phyloP scores from a whole-genome alignment of 805 yeast species.

The Pichia thaimueangensis region DNA sequence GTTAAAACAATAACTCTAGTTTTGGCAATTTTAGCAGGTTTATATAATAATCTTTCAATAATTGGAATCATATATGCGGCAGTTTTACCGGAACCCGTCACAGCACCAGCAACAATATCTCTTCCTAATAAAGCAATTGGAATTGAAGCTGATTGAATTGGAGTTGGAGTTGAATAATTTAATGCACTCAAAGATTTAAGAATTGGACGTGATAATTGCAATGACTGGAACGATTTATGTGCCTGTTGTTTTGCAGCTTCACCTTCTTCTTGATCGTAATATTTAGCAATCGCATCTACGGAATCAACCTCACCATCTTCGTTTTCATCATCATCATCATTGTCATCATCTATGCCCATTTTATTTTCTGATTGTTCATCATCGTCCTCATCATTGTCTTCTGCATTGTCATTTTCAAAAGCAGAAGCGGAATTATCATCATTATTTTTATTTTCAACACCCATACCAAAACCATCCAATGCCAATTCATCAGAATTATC shows the following conservation, averaged over 20 bases:
- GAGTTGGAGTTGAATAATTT: slow-evolving; percentile 85
- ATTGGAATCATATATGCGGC: slow-evolving; percentile 98
- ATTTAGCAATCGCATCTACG: slow-evolving; percentile 76
- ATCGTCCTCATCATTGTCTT: slow-evolving; percentile 33
- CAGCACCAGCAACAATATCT: slow-evolving; percentile 98
- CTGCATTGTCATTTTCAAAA: slow-evolving; percentile 21
- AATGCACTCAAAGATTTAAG: slow-evolving; percentile 73
- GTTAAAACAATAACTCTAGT: slow-evolving; percentile 88
- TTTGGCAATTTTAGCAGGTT: slow-evolving; percentile 78
- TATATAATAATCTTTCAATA: slow-evolving; percentile 82
- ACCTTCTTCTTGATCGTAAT: slow-evolving; percentile 58
- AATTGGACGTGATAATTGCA: slow-evolving; percentile 85
- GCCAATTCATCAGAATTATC: slow-evolving; percentile 34
- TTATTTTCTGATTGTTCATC: slow-evolving; percentile 21
- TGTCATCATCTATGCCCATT: slow-evolving; percentile 31
- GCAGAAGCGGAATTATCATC: slow-evolving; percentile 19
- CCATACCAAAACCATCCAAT: slow-evolving; percentile 38
- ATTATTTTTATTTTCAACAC: slow-evolving; percentile 24
- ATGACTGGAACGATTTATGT: slow-evolving; percentile 64
- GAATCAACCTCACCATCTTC: slow-evolving; percentile 58
- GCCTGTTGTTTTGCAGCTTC: slow-evolving; percentile 35
- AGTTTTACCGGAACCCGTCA: slow-evolving; percentile 98
- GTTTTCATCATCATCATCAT: slow-evolving; percentile 20
- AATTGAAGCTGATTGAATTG: slow-evolving; percentile 88
- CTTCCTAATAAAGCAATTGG: slow-evolving; percentile 92